Conservation (phyloP, 176 grass and related monocot species). For the Ananas comosus region DNA sequence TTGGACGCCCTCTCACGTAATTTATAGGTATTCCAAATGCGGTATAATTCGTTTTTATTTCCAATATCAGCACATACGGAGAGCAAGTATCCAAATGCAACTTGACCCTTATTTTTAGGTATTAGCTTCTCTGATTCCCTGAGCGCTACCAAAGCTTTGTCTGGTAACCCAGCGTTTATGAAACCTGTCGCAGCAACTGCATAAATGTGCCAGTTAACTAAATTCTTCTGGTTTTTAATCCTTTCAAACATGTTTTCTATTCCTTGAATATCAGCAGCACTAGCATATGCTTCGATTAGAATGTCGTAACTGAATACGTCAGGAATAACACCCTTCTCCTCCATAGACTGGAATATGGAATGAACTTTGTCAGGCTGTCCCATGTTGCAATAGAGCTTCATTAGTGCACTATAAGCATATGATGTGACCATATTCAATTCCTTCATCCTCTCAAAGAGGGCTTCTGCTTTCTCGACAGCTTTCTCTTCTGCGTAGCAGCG, state of each 20-base stretch:
- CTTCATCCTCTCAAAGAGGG: constrained; percentile 35
- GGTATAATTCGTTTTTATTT: constrained; percentile 25
- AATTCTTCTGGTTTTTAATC: neutral
- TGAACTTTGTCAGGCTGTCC: constrained; percentile 33
- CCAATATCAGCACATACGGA: constrained; percentile 26
- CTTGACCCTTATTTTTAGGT: constrained; percentile 8
- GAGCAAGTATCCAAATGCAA: constrained; percentile 37
- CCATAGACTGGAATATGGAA: constrained; percentile 25
- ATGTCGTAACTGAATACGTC: constrained; percentile 26
- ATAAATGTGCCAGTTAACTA: constrained; percentile 26
- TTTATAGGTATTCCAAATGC: constrained; percentile 34
- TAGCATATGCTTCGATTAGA: constrained; percentile 20
- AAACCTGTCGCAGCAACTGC: constrained; percentile 21
- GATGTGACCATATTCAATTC: constrained; percentile 12
- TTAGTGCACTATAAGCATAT: constrained; percentile 34
- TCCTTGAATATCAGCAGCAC: constrained; percentile 22
- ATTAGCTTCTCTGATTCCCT: constrained; percentile 33
- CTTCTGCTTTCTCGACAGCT: constrained; percentile 32
- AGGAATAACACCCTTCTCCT: constrained; percentile 22
- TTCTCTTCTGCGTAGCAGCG: constrained; percentile 42
- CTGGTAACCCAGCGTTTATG: constrained; percentile 26
- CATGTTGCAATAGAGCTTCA: constrained; percentile 29
- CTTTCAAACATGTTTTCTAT: constrained; percentile 24
- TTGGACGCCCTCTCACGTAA: constrained; percentile 21
- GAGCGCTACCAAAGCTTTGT: constrained; percentile 22